Base-by-base conservation (phyloP, 2,329 filamentous ascomycete genomes). In the Apiospora koreana region DNA sequence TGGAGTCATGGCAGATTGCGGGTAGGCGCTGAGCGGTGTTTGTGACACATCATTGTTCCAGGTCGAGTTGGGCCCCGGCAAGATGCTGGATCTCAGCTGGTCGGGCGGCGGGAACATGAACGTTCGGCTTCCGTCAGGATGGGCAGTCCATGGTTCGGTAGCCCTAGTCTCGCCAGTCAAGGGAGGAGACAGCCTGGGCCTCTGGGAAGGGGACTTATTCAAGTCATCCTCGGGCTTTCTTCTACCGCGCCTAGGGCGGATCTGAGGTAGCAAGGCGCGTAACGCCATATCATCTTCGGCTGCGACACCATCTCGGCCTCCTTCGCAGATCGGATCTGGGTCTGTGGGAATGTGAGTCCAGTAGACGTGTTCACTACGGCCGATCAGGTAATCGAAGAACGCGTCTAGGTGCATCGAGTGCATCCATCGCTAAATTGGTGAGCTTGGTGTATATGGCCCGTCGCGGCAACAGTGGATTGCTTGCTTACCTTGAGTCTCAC, bases 391-490 rank as follows among this genome's bases (percentile, higher is more conserved):
- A 79, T 97, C 94, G 77, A 97, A 98, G 79, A 98, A 98, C 14
- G 94, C 93, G 84, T 97, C 94, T 68, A 97, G 90, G 79, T 97
- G 95, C 92, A 97, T 95, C 6, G 94, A 95, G 79, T 94, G 94
- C 93, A 98, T 96, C 95, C 95, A 98, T 78, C 95, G 91, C 93
- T 80, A 70, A 28, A 28, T 66, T 42, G 62, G 70, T 76, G 77
- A 71, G 78, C 75, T 73, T 35, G 38, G 66, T 38, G 43, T 67
- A 18, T 23, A 18, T 9, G 25, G 28, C 7, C 5, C 3, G 14
- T 21, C 10, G 45, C 25, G 18, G 8, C 12, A 68, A 68, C 31
- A 38, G 31, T 38, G 64, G 64, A 23, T 8, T 16, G 66, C 38
- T 31, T 81, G 65, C 41, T 35, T 81, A 95, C 93, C 89, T 98